Evolutionary conservation across 768 basidiomycete genomes (phyloP), one percentile per base, ranked within the genome.

Genomic region (Pleurotus djamor): DNA sequence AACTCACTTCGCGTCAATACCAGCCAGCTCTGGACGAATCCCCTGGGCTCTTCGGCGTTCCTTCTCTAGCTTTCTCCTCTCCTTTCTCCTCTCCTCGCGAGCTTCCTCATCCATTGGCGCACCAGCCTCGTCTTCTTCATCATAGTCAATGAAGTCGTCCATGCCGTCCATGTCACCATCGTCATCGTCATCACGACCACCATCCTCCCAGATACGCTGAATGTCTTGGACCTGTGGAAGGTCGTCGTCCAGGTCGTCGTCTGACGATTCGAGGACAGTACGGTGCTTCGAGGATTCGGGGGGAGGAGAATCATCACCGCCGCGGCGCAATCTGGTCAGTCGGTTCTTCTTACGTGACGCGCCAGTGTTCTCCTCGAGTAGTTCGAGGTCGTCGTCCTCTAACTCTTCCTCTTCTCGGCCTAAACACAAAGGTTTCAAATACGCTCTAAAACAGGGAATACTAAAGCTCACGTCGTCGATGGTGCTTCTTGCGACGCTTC

Each of bases 361-460:
- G 8, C 96, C 95, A 9, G 92, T 94, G 65, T 97, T 98, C 67
- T 96, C 96, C 64, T 79, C 97, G 80, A 78, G 87, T 80, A 84
- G 65, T 33, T 94, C 96, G 50, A 98, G 72, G 71, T 98, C 97
- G 65, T 98, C 97, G 36, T 98, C 97, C 63, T 97, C 95, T 52
- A 98, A 74, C 13, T 76, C 84, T 60, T 85, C 83, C 63, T 81
- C 77, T 66, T 76, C 77, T 71, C 64, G 64, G 70, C 58, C 38
- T 33, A 59, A 52, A 59, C 43, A 63, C 61, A 28, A 44, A 55
- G 59, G 35, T 28, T 49, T 16, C 35, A 48, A 28, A 21, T 2
- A 14, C 48, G 48, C 4, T 16, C 57, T 41, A 63, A 59, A 9
- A 59, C 57, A 52, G 50, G 48, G 14, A 60, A 55, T 58, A 59